Evolutionary conservation across 2,329 filamentous ascomycete species (phyloP), one percentile per base, ranked within the genome.

Genomic region (Fusarium praegraminearum): DNA sequence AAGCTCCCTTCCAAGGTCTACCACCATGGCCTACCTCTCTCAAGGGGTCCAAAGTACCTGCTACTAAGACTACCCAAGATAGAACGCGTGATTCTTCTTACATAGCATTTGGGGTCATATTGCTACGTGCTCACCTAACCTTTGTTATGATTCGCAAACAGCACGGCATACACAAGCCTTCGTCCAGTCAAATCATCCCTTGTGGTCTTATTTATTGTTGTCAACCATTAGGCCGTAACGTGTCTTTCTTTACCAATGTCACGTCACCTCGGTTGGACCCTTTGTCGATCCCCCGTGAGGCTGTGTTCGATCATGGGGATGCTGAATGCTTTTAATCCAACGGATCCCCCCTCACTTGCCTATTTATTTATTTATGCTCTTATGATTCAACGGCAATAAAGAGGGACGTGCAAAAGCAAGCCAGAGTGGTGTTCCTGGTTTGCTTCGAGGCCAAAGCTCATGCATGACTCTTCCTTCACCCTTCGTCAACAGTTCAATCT

Each of bases 231-330:
- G 30, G 35, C 18, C 40, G 57, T 62, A 66, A 55, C 57, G 52
- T 62, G 43, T 36, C 62, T 54, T 45, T 50, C 32, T 54, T 35
- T 40, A 40, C 36, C 36, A 28, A 58, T 70, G 66, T 62, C 63
- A 70, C 66, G 52, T 70, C 61, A 69, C 66, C 45, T 47, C n/a
- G 18, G 33, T 38, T 49, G 41, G 52, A 64, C 45, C 58, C 57
- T 60, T 63, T 60, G 63, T 68, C 58, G 67, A 70, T 64, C 62
- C 50, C 22, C 33, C 35, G 47, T 45, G 67, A 70, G 67, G 57
- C 67, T 68, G 62, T 64, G 67, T 63, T 41, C 22, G 35, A 61
- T 54, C 47, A 55, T 40, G 43, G 62, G 54, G 54, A 57, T 61
- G 62, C 47, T 49, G 54, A 32, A 61, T 40, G 32, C 44, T 65